phyloP scores from a whole-genome alignment of 805 yeast species.

The Candida caryicola region DNA sequence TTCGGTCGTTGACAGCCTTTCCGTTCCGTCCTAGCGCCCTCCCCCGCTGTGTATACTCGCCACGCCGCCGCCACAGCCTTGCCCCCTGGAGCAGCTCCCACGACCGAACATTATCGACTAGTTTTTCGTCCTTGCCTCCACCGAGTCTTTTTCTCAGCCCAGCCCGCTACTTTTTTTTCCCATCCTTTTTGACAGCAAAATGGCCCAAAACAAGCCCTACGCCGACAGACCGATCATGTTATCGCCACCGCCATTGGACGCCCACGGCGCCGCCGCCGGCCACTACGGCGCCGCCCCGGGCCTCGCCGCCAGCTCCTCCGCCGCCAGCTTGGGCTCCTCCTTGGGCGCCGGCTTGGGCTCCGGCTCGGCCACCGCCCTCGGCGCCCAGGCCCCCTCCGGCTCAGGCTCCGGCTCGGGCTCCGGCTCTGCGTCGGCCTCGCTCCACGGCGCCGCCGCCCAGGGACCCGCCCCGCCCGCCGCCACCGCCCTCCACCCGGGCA shows the following conservation, averaged over 20 bases:
- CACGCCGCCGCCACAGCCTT: too few species aligned
- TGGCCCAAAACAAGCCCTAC: constrained; percentile 5
- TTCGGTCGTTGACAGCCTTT: too few species aligned
- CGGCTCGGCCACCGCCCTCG: background rate
- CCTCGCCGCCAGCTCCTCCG: background rate
- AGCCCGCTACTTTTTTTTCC: too few species aligned
- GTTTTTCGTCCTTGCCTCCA: too few species aligned
- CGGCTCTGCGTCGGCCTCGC: background rate
- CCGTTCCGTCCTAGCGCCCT: too few species aligned
- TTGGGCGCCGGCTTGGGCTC: background rate
- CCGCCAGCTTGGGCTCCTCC: background rate
- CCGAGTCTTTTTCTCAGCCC: too few species aligned
- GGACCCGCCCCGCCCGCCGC: too few species aligned
- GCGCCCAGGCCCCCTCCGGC: background rate
- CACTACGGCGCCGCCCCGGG: background rate
- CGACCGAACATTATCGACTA: too few species aligned
- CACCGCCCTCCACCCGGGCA: constrained; percentile 15
- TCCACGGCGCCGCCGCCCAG: background rate
- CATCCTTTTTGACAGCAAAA: too few species aligned
- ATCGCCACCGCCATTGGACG: constrained; percentile 42
- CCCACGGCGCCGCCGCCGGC: constrained; percentile 5
- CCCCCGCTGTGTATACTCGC: too few species aligned
- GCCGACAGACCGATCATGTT: constrained; percentile 37
- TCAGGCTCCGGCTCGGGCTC: background rate
- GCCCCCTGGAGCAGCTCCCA: too few species aligned